Base-by-base conservation (phyloP, 345 rosid species). In the Euclidium syriacum region DNA sequence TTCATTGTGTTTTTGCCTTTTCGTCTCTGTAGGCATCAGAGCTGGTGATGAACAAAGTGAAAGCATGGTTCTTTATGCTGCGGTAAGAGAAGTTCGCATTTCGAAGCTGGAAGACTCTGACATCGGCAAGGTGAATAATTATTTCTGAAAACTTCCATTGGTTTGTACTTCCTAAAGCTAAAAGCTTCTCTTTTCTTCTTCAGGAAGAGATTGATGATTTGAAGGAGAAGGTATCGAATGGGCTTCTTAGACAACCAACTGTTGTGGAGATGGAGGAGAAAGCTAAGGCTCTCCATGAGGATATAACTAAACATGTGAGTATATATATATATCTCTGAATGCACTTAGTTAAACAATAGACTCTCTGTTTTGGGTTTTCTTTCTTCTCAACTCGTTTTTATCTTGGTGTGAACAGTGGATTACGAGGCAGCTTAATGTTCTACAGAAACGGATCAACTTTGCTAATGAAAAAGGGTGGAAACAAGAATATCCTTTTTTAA, bases 391-490 rank as follows among this genome's bases (percentile, higher is more conserved):
- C n/a, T n/a, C 24, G 10, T 48, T 43, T 32, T 7, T 12, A 5
- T 58, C 15, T 48, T 72, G 34, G 34, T 55, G 36, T 30, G 19
- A 38, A 44, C 51, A 73, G 76, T 73, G 76, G 76, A 73, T 73
- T 44, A 38, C 52, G 30, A 65, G 76, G 40, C 58, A 66, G 72
- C 68, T 73, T 10, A 35, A 0, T 9, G 5, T 59, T 58, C 72
- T 73, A 19, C 72, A 65, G 50, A 73, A n/a, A 12, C 72, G 67
- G 39, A 73, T 73, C 48, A 52, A 38, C 67, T 27, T 4, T 52
- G 72, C 72, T 26, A 65, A 52, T 16, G 72, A 65, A 52, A 72
- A 72, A 66, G 72, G 76, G 29, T 43, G 63, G 68, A 72, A 72
- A 59, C 44, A 30, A 52, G 72, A 72, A 66, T 71, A 71, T 64